Evolutionary conservation across 2,329 filamentous ascomycete genomes (phyloP).

Genomic region (Colletotrichum ledebouriae): DNA sequence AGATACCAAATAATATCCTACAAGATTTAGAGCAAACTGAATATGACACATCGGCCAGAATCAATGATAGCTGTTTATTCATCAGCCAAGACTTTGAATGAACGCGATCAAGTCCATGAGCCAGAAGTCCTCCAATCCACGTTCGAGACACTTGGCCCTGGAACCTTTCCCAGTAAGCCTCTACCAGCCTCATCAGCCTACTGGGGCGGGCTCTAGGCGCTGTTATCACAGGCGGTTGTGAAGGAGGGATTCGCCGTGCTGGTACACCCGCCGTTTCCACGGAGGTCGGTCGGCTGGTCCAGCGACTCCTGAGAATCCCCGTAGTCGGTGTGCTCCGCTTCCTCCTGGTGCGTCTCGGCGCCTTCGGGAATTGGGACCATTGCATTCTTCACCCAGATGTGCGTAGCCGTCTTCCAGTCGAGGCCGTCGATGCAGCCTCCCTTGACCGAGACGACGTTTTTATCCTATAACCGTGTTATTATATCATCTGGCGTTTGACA

Average conservation of each 20-base stretch:
- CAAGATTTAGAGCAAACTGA: no score
- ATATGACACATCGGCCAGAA: no score
- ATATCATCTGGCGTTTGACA: not conserved
- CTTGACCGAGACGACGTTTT: constrained; percentile 74
- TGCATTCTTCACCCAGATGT: constrained; percentile 77
- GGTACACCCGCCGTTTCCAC: constrained; percentile 49
- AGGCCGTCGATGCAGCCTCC: constrained; percentile 75
- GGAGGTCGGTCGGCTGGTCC: constrained; percentile 60
- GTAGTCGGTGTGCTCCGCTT: constrained; percentile 61
- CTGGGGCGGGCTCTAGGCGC: constrained; percentile 32
- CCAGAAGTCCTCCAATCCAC: no score
- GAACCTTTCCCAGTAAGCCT: no score
- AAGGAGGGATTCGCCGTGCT: not conserved
- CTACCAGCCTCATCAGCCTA: not conserved
- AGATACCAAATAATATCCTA: not conserved
- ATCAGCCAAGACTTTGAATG: no score
- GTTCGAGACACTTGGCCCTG: no score
- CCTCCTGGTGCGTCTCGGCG: constrained; percentile 68
- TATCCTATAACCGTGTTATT: constrained; percentile 54
- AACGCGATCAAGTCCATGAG: no score
- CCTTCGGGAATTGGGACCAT: constrained; percentile 78
- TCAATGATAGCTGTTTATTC: no score
- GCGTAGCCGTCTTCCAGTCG: constrained; percentile 71
- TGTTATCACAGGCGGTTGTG: constrained; percentile 50
- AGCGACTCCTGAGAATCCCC: constrained; percentile 59